These are phyloP conservation scores for Nigrospora oryzae DNA, from an alignment of 2,329 filamentous ascomycete species.

Conservation along the genomic window DNA sequence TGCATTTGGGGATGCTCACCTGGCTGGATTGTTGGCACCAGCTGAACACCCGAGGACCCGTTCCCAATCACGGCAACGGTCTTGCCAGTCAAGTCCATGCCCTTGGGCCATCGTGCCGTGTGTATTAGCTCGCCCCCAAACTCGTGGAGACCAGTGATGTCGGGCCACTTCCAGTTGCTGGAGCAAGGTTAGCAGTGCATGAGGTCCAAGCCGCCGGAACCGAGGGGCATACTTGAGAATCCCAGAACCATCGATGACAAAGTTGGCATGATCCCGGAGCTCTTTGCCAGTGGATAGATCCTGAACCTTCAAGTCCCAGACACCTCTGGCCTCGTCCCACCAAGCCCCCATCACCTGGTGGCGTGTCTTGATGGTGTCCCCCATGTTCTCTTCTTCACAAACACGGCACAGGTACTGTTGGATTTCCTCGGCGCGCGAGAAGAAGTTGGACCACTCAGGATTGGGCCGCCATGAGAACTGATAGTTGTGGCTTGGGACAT, in stretches of 20 bases:
- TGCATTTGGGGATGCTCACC: slow-evolving; percentile 17
- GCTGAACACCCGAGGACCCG: slow-evolving; percentile 44
- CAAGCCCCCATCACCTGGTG: slow-evolving; percentile 31
- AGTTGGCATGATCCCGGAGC: slow-evolving; percentile 37
- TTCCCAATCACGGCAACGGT: slow-evolving; percentile 48
- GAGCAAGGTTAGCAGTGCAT: slow-evolving; percentile 6
- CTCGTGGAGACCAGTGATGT: slow-evolving; percentile 32
- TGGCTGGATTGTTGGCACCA: slow-evolving; percentile 40
- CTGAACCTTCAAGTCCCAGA: slow-evolving; percentile 32
- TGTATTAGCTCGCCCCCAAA: slow-evolving; percentile 43
- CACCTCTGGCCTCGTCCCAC: slow-evolving; percentile 33
- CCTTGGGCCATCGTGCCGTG: slow-evolving; percentile 43
- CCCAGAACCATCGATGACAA: slow-evolving; percentile 40
- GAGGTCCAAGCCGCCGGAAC: not conserved
- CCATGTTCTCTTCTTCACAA: slow-evolving; percentile 38
- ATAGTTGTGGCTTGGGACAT: slow-evolving; percentile 52
- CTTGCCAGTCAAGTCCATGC: slow-evolving; percentile 40
- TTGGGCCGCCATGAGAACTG: slow-evolving; percentile 55
- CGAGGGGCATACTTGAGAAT: slow-evolving; percentile 35
- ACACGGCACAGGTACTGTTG: slow-evolving; percentile 40
- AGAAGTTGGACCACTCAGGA: slow-evolving; percentile 50
- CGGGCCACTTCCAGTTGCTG: slow-evolving; percentile 45
- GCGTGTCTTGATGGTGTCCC: slow-evolving; percentile 30
- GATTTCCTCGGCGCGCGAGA: slow-evolving; percentile 46
- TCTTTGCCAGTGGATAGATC: slow-evolving; percentile 26